phyloP scores from a whole-genome alignment of 2,329 filamentous ascomycete species.

The Arthroderma sp. region DNA sequence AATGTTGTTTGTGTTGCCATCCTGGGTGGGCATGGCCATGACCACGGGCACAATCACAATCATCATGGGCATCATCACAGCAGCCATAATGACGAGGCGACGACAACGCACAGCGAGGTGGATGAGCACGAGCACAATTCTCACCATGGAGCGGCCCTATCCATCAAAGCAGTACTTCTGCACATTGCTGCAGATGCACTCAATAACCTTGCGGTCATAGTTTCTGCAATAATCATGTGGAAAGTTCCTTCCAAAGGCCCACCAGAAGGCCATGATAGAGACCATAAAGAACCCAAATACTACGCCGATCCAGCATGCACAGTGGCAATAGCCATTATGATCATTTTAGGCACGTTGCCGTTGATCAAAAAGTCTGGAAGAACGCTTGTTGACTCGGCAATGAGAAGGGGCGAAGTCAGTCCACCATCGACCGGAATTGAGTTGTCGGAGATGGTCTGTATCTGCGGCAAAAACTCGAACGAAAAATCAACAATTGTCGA shows the following conservation, averaged over 20 bases:
- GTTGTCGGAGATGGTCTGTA: no score
- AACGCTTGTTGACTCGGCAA: slow-evolving; percentile 3
- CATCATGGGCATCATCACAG: slow-evolving; percentile 1
- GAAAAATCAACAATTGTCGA: no score
- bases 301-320: slow-evolving; percentile 12
- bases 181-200: slow-evolving; percentile 61
- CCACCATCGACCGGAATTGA: no score
- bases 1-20: slow-evolving; percentile 56
- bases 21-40: slow-evolving; percentile 37
- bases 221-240: slow-evolving; percentile 58
- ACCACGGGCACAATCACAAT: slow-evolving; percentile 11
- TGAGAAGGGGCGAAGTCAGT: no score
- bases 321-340: slow-evolving; percentile 9
- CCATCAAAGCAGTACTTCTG: slow-evolving; percentile 39
- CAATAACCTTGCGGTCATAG: slow-evolving; percentile 65
- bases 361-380: slow-evolving; percentile 7
- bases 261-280: neutral
- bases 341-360: slow-evolving; percentile 8
- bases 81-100: neutral
- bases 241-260: slow-evolving; percentile 3
- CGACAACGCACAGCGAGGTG: neutral
- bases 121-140: neutral
- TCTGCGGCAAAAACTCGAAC: no score
- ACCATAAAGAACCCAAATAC: slow-evolving; percentile 5
- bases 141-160: slow-evolving; percentile 3